A percentile compares a stretch with the other conserved stretches of the same genome.
These are phyloP conservation scores for Monosporascus sp. DNA, from an alignment of 2,329 filamentous ascomycete species.

Conservation along the genomic window DNA sequence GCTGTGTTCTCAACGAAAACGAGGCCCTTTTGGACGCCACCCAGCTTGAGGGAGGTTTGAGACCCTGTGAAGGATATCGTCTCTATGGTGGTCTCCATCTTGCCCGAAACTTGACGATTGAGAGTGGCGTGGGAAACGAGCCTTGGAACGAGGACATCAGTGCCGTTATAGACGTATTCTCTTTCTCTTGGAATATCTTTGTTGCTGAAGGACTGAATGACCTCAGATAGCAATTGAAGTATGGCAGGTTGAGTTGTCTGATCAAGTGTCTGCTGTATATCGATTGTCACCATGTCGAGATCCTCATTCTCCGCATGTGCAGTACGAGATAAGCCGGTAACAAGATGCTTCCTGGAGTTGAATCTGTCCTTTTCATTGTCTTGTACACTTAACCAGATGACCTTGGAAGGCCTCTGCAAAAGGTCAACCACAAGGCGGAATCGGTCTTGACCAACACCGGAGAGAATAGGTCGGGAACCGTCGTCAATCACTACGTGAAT, in stretches of 20 bases:
- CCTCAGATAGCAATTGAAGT: conserved; percentile 1
- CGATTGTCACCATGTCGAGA: conserved; percentile 8
- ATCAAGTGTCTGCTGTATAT: conserved; percentile 6
- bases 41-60: background rate
- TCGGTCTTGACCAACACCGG: background rate
- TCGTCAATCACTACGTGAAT: background rate
- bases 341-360: conserved; percentile 6
- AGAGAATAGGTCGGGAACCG: background rate
- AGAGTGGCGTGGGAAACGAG: conserved; percentile 3
- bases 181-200: conserved; percentile 1
- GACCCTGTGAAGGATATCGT: background rate
- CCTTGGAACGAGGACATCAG: conserved; percentile 7
- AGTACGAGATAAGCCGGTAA: conserved; percentile 7
- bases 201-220: conserved; percentile 2
- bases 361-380: conserved; percentile 2
- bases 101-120: background rate
- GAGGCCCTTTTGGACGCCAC: background rate
- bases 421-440: background rate
- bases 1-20: background rate
- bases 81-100: background rate
- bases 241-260: background rate
- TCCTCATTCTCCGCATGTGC: conserved; percentile 7
- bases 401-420: background rate
- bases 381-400: conserved; percentile 5
- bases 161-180: conserved; percentile 6